Base-by-base conservation (phyloP, 2,329 filamentous ascomycete genomes). In the Moelleriella libera region DNA sequence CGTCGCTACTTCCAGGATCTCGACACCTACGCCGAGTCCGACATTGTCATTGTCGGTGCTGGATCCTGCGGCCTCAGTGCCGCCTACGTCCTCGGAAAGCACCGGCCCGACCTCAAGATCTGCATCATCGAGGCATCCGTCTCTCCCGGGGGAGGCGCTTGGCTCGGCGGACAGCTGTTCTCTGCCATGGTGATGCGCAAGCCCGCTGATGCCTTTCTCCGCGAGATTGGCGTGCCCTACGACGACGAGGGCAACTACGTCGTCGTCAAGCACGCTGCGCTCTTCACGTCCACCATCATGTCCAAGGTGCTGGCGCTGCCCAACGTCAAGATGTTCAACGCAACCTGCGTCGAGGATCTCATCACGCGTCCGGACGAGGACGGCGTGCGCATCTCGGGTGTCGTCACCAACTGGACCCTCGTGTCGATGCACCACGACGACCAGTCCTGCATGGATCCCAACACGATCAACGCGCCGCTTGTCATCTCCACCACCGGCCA, bases 251-350 rank as follows among this genome's bases (percentile, higher is more conserved):
- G 85, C 46, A 77, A 85, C 68, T 92, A 84, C 56, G 88, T 96
- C 11, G 87, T 95, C 1, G 88, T 95, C 63, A 94, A 92, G 78
- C 88, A 95, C 67, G 88, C 89, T 34, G 86, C 88, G 0, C 76
- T 95, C 51, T 95, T 95, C 73, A 96, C 88, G 32, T 87, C 83
- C 50, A 95, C 88, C 30, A 72, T 96, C 50, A 70, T 96, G 58
- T 83, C 82, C 61, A 84, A 84, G 67, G 88, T 96, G 8, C 72
- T 96, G 46, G 68, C 76, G 50, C 85, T 94, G 70, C 85, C 86
- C 53, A 95, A 96, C 67, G 78, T 95, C 60, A 96, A 96, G 78
- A 80, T 96, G 52, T 96, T 95, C 80, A 96, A 96, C 63, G 88
- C 88, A 39, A 95, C 89, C 37, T 76, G 84, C 21, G 88, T 96